Base-by-base conservation (phyloP, 75 land plant species). In the Picea glauca region DNA sequence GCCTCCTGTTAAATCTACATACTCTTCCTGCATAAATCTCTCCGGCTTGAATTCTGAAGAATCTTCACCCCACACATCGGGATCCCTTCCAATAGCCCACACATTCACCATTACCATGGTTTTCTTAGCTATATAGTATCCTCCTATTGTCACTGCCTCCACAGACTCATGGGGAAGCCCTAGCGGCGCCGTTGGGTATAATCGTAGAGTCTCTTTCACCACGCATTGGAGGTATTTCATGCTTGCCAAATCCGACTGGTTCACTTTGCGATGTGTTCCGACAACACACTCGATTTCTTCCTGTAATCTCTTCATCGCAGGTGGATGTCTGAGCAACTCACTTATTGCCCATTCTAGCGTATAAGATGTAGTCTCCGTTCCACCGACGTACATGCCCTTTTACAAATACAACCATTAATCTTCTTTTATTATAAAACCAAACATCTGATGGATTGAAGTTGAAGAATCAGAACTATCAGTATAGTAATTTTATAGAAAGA, bases 171-270 rank as follows among this genome's bases (percentile, higher is more conserved):
- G 82, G 3, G 75, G 75, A 13, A 81, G 31, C 56, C 77, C 33
- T 14, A 81, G 43, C 3, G 82, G 82, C 14, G 3, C 33, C 17
- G 56, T 50, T 40, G 58, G 80, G 57, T 81, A 72, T 1, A 77
- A 50, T 17, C 82, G 68, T 14, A 81, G 56, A 13, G 82, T 80
- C 35, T 81, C 82, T 58, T 81, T 81, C 12, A 81, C 38, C 61
- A 81, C 81, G n/a, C 82, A 81, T 5, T 58, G 23, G 5, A 81
- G 72, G 26, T 81, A 81, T 23, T 81, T 31, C 30, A 81, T 58
- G n/a, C 30, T 79, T 3, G 46, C 72, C 59, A 81, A 18, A 33
- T 79, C 82, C 4, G 72, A 56, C 62, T 78, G 82, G 3, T 38
- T 54, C 30, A 81, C 32, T 26, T 12, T 30, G 6, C 60, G 15